phyloP scores from a whole-genome alignment of 306 rosid species.

The Crataegus laevigata region DNA sequence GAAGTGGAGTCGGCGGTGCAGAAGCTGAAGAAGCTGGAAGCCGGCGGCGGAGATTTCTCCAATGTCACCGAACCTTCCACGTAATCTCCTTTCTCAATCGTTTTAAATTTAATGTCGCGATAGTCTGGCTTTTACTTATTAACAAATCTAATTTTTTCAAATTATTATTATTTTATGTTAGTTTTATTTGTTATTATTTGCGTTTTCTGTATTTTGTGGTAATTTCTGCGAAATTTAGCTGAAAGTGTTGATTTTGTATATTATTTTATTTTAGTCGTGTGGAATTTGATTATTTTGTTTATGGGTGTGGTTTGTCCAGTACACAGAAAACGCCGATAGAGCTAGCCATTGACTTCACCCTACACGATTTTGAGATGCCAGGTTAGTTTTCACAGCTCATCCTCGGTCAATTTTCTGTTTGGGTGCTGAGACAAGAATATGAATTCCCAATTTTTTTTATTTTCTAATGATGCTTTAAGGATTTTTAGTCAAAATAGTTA shows the following conservation, averaged over 20 bases:
- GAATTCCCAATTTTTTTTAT: background rate
- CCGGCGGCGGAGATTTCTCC: constrained; percentile 24
- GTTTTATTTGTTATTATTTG: background rate
- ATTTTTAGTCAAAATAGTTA: no score
- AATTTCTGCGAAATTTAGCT: background rate
- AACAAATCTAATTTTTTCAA: background rate
- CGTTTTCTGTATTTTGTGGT: background rate
- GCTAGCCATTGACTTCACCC: constrained; percentile 77
- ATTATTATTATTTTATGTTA: background rate
- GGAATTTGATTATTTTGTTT: background rate
- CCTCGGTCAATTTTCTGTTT: constrained; percentile 4
- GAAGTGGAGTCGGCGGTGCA: constrained; percentile 88
- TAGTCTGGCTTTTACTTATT: constrained; percentile 12
- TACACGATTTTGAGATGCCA: constrained; percentile 98
- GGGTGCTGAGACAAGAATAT: background rate
- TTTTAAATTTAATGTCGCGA: background rate
- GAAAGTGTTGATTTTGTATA: background rate
- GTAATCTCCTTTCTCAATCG: constrained; percentile 21
- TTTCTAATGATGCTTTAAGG: no score
- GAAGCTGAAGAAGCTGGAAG: constrained; percentile 47
- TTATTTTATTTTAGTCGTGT: background rate
- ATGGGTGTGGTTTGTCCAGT: constrained; percentile 20
- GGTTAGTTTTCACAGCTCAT: constrained; percentile 41
- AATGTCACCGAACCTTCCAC: constrained; percentile 39
- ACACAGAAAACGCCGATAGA: constrained; percentile 70